Evolutionary conservation across 495 filamentous ascomycete genomes (phyloP).

Genomic region (Penicillium pulvis): DNA sequence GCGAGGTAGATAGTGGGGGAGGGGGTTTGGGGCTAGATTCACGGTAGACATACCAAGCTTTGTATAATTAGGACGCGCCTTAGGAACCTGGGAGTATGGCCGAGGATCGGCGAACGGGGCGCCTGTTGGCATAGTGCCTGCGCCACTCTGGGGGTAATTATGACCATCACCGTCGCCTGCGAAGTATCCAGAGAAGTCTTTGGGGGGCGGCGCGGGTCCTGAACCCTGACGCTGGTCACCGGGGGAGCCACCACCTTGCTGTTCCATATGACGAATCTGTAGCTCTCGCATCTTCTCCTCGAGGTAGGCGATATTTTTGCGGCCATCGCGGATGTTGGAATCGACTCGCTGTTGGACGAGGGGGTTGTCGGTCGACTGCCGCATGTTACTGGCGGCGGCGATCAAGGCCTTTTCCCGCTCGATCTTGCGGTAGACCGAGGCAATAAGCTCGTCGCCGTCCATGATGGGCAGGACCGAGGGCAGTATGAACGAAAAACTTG

Average conservation of each 20-base stretch:
- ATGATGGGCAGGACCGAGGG: conserved; percentile 38
- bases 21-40: not conserved
- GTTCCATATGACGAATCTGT: conserved; percentile 73
- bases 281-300: conserved; percentile 88
- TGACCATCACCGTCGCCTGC: conserved; percentile 46
- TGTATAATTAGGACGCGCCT: conserved; percentile 83
- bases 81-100: conserved; percentile 68
- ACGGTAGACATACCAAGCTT: conserved; percentile 77
- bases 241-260: conserved; percentile 50
- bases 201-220: conserved; percentile 63
- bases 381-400: conserved; percentile 90
- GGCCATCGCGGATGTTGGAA: conserved; percentile 88
- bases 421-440: conserved; percentile 94
- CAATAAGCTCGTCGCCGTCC: conserved; percentile 73
- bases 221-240: conserved; percentile 36
- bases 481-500: conserved; percentile 13
- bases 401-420: conserved; percentile 96
- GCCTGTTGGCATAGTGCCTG: conserved; percentile 78
- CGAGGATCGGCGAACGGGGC: conserved; percentile 77
- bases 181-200: conserved; percentile 59
- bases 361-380: conserved; percentile 91
- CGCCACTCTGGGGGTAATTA: conserved; percentile 56
- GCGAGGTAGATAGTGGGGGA: conserved; percentile 1
- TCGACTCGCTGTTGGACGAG: conserved; percentile 85
- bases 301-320: conserved; percentile 89